These are phyloP conservation scores for Lolium rigidum DNA, from an alignment of 176 grass and related monocot genomes.

Conservation along the genomic window DNA sequence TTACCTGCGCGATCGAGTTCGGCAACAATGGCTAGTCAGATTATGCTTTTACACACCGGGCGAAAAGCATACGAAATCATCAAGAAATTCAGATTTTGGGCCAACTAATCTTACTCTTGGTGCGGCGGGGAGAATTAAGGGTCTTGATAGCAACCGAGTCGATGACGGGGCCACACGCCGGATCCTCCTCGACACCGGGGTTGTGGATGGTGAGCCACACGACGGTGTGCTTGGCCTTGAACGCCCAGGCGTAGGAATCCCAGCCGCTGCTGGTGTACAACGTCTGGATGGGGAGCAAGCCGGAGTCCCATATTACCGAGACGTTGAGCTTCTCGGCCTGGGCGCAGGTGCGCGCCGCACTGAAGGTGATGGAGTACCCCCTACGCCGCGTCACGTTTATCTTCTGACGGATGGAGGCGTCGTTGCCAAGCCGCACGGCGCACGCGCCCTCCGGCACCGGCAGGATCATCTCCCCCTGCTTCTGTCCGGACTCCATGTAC, in stretches of 20 bases:
- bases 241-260: slow-evolving; percentile 64
- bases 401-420: slow-evolving; percentile 47
- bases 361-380: slow-evolving; percentile 65
- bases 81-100: too few relatives aligned
- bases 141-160: slow-evolving; percentile 51
- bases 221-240: slow-evolving; percentile 39
- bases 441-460: slow-evolving; percentile 51
- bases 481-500: slow-evolving; percentile 58
- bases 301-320: slow-evolving; percentile 40
- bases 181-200: slow-evolving; percentile 53
- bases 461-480: slow-evolving; percentile 52
- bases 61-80: not conserved
- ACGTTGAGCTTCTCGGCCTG: slow-evolving; percentile 62
- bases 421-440: slow-evolving; percentile 65
- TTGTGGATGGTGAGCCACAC: slow-evolving; percentile 58
- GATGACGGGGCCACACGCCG: slow-evolving; percentile 62
- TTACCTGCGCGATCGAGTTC: not conserved
- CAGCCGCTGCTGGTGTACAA: slow-evolving; percentile 62
- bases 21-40: not conserved
- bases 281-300: slow-evolving; percentile 61
- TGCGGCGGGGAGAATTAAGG: not conserved
- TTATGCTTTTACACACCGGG: not conserved
- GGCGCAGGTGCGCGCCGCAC: slow-evolving; percentile 62
- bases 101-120: slow-evolving; percentile 44
- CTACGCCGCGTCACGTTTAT: slow-evolving; percentile 23